Percentiles rank a stretch among this genome's conserved stretches.
Evolutionary conservation across 2,329 filamentous ascomycete genomes (phyloP).

Genomic region (Phaeosphaeria sp.): DNA sequence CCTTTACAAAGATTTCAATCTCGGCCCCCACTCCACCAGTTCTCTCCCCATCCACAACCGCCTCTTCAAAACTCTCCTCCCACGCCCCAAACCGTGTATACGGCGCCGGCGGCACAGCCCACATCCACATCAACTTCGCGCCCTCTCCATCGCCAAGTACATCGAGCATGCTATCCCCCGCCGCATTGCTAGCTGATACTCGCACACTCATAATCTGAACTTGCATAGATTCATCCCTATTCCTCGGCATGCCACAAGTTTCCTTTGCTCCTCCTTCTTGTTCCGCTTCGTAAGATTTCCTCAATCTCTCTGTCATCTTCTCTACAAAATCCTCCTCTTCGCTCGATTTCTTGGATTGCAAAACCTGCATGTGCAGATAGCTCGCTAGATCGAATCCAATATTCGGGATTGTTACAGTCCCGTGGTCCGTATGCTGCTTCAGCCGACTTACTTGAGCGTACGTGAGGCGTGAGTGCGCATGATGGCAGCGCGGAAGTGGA

Average conservation of each 20-base stretch:
- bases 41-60: not conserved
- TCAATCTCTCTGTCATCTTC: not conserved
- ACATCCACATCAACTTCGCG: not conserved
- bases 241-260: not conserved
- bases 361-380: not conserved
- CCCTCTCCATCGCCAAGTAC: not conserved
- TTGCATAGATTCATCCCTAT: not conserved
- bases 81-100: not conserved
- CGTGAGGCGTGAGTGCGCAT: not conserved
- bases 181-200: not conserved
- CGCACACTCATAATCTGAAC: not conserved
- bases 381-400: not conserved
- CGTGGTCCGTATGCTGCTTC: not conserved
- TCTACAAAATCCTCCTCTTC: not conserved
- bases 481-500: not conserved
- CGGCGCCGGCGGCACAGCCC: not conserved
- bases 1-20: not conserved
- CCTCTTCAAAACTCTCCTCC: not conserved
- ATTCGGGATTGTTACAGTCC: not conserved
- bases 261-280: not conserved
- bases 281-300: no score
- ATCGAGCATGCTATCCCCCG: not conserved
- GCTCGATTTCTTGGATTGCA: not conserved
- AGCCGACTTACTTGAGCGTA: not conserved
- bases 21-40: not conserved